Conservation (phyloP, 345 rosid genomes). For the Angophora floribunda region DNA sequence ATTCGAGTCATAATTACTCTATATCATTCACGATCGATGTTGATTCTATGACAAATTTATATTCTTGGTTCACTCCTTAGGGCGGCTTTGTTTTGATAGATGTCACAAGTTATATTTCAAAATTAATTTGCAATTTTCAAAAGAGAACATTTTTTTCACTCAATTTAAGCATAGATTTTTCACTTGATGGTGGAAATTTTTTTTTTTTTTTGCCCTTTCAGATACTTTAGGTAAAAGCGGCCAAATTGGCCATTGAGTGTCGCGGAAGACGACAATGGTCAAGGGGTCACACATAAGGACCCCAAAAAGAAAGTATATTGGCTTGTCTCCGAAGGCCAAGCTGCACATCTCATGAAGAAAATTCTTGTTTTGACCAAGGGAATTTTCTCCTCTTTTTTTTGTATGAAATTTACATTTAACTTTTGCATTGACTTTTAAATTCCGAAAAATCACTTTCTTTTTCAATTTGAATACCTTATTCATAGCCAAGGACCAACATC, state of each 20-base stretch:
- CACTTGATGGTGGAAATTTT: rapidly evolving
- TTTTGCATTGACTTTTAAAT: not conserved
- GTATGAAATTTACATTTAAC: no score
- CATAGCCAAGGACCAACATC: not conserved
- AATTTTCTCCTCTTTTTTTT: not conserved
- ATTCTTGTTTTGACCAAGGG: not conserved
- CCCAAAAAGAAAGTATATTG: not conserved
- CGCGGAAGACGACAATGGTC: not conserved
- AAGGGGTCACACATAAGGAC: not conserved
- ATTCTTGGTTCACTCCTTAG: not conserved
- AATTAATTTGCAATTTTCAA: not conserved
- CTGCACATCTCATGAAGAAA: not conserved
- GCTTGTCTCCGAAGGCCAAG: not conserved
- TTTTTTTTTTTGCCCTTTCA: not conserved
- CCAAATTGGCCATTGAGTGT: not conserved
- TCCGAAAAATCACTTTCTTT: not conserved
- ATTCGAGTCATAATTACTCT: not conserved
- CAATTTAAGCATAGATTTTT: rapidly evolving
- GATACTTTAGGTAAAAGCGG: not conserved
- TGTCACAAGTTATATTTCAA: not conserved
- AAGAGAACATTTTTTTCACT: no score
- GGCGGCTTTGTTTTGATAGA: rapidly evolving
- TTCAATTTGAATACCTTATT: not conserved
- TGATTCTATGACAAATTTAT: rapidly evolving
- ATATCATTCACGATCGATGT: rapidly evolving